phyloP scores from a whole-genome alignment of 805 yeast species.

The Suhomyces vadensis region DNA sequence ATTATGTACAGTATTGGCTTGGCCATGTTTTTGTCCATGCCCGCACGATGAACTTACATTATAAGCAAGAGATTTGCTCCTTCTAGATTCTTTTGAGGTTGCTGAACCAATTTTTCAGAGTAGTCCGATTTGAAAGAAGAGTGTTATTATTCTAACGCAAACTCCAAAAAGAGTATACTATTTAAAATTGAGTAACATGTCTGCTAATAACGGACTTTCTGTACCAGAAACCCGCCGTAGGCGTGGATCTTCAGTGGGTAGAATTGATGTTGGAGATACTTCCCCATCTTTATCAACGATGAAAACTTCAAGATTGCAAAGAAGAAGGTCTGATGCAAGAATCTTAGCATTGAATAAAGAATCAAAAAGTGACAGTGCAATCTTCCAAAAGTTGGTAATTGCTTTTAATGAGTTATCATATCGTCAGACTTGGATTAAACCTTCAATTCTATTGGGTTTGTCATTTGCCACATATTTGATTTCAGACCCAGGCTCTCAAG shows the following conservation, averaged over 20 bases:
- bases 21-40: neutral
- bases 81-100: neutral
- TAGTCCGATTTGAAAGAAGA: neutral
- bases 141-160: neutral
- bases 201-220: conserved; percentile 1
- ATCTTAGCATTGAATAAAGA: conserved; percentile 29
- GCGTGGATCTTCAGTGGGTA: conserved; percentile 73
- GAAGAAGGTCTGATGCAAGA: conserved; percentile 35
- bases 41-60: neutral
- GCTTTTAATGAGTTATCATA: conserved; percentile 59
- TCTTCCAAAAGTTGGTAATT: conserved; percentile 55
- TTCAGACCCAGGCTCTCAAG: conserved; percentile 56
- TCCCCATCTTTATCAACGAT: conserved; percentile 70
- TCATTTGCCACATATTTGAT: conserved; percentile 48
- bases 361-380: conserved; percentile 47
- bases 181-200: conserved; percentile 3
- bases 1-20: neutral
- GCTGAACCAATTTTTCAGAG: neutral
- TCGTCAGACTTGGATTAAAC: conserved; percentile 73
- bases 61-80: neutral
- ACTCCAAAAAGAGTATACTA: neutral
- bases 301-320: conserved; percentile 46
- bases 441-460: conserved; percentile 49
- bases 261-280: conserved; percentile 72
- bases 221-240: conserved; percentile 26